A percentile compares a stretch with the other conserved stretches of the same genome.
Evolutionary conservation across 257 asterid genomes (phyloP).

Genomic region (Cinchona pubescens): DNA sequence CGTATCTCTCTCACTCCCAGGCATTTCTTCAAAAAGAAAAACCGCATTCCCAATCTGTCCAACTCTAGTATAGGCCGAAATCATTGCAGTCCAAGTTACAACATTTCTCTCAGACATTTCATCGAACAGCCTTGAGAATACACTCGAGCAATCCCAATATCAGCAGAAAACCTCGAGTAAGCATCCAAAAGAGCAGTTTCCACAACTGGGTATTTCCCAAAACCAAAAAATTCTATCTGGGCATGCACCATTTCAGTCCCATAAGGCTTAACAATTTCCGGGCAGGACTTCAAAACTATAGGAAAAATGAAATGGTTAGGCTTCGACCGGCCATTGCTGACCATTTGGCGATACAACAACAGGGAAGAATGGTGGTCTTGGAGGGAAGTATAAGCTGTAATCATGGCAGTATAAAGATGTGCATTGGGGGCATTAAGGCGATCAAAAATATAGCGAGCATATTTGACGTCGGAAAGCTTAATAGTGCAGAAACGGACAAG

Average conservation of each 20-base stretch:
- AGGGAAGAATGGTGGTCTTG: constrained; percentile 49
- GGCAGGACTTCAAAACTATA: constrained; percentile 50
- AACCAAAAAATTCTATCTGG: constrained; percentile 58
- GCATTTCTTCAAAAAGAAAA: constrained; percentile 56
- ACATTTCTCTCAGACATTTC: constrained; percentile 62
- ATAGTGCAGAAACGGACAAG: constrained; percentile 67
- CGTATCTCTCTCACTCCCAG: constrained; percentile 51
- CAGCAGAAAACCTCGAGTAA: constrained; percentile 49
- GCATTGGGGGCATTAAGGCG: constrained; percentile 51
- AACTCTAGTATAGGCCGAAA: constrained; percentile 60
- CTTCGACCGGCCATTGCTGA: constrained; percentile 42
- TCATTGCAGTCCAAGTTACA: constrained; percentile 82
- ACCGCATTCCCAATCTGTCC: constrained; percentile 64
- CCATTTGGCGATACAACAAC: constrained; percentile 55
- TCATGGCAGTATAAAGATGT: constrained; percentile 55
- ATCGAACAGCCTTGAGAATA: constrained; percentile 69
- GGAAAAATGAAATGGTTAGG: constrained; percentile 72
- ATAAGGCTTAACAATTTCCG: constrained; percentile 38
- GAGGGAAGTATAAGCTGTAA: constrained; percentile 42
- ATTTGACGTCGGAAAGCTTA: constrained; percentile 41
- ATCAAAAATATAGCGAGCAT: constrained; percentile 70
- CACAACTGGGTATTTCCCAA: constrained; percentile 47
- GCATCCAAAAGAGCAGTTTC: constrained; percentile 65
- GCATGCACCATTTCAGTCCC: constrained; percentile 70
- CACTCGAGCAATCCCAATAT: constrained; percentile 42